Evolutionary conservation across 2,329 filamentous ascomycete species (phyloP).

Genomic region (Acrocalymma vagum): DNA sequence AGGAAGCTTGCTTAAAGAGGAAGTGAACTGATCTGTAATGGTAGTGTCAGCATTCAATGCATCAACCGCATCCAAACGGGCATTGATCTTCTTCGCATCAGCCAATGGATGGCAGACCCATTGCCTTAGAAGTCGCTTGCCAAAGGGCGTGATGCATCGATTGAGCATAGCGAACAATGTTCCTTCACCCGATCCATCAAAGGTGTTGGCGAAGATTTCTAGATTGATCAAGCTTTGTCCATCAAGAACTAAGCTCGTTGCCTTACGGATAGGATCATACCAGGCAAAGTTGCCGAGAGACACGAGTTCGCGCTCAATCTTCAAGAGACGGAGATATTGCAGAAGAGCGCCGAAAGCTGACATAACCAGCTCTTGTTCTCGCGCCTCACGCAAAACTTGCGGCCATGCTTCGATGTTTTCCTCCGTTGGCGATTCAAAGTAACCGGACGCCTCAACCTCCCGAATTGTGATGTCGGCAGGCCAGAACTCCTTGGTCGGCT

Average conservation of each 20-base stretch:
- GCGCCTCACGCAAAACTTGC: slow-evolving; percentile 72
- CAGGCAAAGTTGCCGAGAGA: slow-evolving; percentile 89
- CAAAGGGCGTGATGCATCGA: slow-evolving; percentile 94
- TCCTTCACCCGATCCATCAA: slow-evolving; percentile 83
- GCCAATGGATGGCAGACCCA: slow-evolving; percentile 97
- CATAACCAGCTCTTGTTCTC: slow-evolving; percentile 83
- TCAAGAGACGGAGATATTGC: slow-evolving; percentile 82
- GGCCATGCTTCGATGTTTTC: slow-evolving; percentile 79
- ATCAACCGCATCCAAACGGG: slow-evolving; percentile 92
- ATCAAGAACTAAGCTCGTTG: slow-evolving; percentile 88
- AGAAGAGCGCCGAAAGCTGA: slow-evolving; percentile 90
- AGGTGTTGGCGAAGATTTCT: slow-evolving; percentile 94
- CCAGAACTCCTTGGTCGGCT: slow-evolving; percentile 90
- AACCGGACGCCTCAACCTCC: slow-evolving; percentile 80
- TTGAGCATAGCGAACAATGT: slow-evolving; percentile 92
- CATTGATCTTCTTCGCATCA: slow-evolving; percentile 87
- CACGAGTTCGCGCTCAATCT: slow-evolving; percentile 86
- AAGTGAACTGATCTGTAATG: slow-evolving; percentile 86
- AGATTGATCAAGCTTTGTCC: slow-evolving; percentile 97
- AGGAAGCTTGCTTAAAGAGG: slow-evolving; percentile 88
- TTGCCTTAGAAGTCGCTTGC: slow-evolving; percentile 92
- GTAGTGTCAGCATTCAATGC: slow-evolving; percentile 84
- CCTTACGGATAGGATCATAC: slow-evolving; percentile 93
- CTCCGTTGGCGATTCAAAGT: slow-evolving; percentile 72
- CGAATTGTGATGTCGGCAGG: slow-evolving; percentile 81